Evolutionary conservation across 148 eudicot species (phyloP), one percentile per base, ranked within the genome.

Genomic region (Nepenthes gracilis): DNA sequence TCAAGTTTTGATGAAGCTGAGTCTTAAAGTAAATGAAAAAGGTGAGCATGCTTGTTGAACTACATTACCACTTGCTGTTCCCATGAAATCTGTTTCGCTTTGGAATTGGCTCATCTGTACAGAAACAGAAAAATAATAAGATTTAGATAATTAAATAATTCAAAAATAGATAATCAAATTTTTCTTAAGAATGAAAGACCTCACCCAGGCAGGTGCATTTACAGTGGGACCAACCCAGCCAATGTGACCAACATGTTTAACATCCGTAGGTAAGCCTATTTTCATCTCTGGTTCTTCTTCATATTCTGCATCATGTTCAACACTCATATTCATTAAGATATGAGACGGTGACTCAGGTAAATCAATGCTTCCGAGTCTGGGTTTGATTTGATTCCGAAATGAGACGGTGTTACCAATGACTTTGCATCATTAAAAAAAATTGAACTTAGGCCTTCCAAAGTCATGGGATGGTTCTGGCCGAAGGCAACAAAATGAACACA

Each of bases 171-270:
- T 14, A 55, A 2, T 1, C 36, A 55, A 32, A 0, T 32, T 8
- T 10, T 6, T 55, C 14, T 2, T 32, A 32, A 40, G 45, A 3
- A 40, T 40, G 10, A 53, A 40, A 47, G 35, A 36, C 33, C 35
- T 15, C 71, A 71, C 82, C 82, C 82, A 78, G 64, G 75, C 70
- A 0, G 82, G 82, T 54, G 76, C 72, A 74, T 54, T 78, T 34
- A 78, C 70, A 36, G 82, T 68, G 10, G 78, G 82, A 78, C 82
- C 78, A 71, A 74, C 82, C 78, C 82, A 78, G 52, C 82, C 82
- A 37, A 78, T 78, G 15, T 78, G 82, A 57, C 76, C 81, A 68
- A 78, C 82, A 78, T 78, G 82, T 13, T 78, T 78, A 59, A 78
- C 82, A 71, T 78, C 82, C 23, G 82, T 78, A 2, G 82, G 81